Base-by-base conservation (phyloP, 768 basidiomycete species). In the Leucosporidium yakuticum region DNA sequence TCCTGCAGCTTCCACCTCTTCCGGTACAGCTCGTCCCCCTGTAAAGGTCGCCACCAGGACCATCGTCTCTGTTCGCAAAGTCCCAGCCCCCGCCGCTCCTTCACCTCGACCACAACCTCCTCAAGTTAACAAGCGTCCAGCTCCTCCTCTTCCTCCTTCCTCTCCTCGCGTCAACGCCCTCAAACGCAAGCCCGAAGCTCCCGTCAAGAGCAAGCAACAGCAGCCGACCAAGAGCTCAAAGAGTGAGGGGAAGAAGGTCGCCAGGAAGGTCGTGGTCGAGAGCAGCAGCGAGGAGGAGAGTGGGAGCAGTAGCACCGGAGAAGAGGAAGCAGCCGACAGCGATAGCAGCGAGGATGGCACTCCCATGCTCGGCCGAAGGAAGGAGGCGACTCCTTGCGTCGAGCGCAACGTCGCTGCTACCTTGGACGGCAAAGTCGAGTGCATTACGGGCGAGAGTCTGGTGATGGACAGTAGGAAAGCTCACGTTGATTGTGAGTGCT, bases 401-500 rank as follows among this genome's bases (percentile, higher is more conserved):
- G 60, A n/a, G 2, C 58, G 64, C 11, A 29, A 65, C 17, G 66
- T 65, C 0, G 20, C 31, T 2, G 65, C 63, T 5, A 36, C 11
- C 6, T 39, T n/a, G 14, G 56, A 67, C 15, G 58, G 64, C 21
- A 4, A 14, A 4, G 51, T 62, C 1, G 44, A 48, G 6, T 47
- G 31, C 19, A 65, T 57, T 48, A 58, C 60, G 25, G 64, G 49
- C 2, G 72, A 69, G 59, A 17, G n/a, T 3, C 50, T 69, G 12
- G 72, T 69, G 9, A 8, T 54, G 17, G 39, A 49, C 2, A 67
- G 67, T 34, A 31, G 32, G 19, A n/a, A 15, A 1, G 65, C 63
- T 15, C 69, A 73, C 20, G 21, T 47, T 0, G 20, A 53, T 6
- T 65, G 69, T 73, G 58, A 31, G 72, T 14, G 32, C 4, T 39